These are phyloP conservation scores for Annulohypoxylon moriforme DNA, from an alignment of 495 filamentous ascomycete genomes.

Conservation along the genomic window DNA sequence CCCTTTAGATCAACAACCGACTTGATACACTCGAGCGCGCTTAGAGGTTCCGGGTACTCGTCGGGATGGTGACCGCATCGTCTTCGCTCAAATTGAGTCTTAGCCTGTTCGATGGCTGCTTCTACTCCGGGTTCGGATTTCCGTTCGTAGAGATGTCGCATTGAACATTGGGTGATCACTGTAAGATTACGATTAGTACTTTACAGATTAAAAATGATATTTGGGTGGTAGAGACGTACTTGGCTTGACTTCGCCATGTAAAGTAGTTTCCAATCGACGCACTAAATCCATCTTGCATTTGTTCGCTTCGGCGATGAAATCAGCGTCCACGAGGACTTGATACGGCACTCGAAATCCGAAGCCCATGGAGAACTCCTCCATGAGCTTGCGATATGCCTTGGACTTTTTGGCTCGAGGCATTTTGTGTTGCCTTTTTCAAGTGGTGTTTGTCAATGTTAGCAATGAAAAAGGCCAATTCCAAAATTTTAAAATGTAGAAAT, in stretches of 20 bases:
- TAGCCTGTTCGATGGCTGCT: conserved; percentile 73
- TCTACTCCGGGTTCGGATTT: conserved; percentile 66
- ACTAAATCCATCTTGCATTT: conserved; percentile 84
- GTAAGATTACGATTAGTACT: conserved; percentile 11
- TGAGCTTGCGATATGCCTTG: conserved; percentile 96
- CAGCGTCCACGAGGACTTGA: conserved; percentile 89
- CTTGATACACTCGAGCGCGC: conserved; percentile 79
- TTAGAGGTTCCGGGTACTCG: conserved; percentile 72
- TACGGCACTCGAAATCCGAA: conserved; percentile 94
- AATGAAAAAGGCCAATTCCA: background rate
- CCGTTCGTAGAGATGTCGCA: conserved; percentile 75
- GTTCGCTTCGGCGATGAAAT: conserved; percentile 78
- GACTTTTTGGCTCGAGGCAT: conserved; percentile 89
- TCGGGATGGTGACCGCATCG: conserved; percentile 91
- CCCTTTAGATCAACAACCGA: conserved; percentile 80
- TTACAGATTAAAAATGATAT: background rate
- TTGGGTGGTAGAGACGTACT: conserved; percentile 61
- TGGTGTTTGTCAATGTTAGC: conserved; percentile 3
- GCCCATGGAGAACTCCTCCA: conserved; percentile 85
- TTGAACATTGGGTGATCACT: conserved; percentile 65
- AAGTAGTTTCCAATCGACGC: conserved; percentile 74
- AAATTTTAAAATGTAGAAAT: conserved; percentile 28
- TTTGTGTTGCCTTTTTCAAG: conserved; percentile 42
- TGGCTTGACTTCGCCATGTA: conserved; percentile 87
- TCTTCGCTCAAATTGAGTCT: conserved; percentile 77